Evolutionary conservation across 164 flowering plant species (phyloP), one percentile per base, ranked within the genome.

Genomic region (Vitis rotundifolia): DNA sequence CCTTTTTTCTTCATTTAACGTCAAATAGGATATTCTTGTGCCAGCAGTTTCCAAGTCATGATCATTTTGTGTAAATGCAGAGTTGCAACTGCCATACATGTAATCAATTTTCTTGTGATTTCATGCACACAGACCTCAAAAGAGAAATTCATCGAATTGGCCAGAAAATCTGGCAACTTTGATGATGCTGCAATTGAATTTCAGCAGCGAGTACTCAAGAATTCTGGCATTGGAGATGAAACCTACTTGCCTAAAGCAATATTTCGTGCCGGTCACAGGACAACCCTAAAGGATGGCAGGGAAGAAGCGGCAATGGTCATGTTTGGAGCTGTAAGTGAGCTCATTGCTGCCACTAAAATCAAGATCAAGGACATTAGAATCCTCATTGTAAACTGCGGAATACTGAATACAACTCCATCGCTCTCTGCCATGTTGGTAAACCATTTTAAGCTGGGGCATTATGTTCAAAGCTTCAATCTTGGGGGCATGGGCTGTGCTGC

Each of bases 401-500:
- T 82, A 3, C 75, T 91, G 2, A 88, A 83, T 73, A 74, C 89
- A 0, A 86, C 91, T 2, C 92, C 94, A 0, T 91, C 97, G 0
- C 87, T 89, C 11, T 82, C 97, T 0, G 86, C 92, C 12, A 89
- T 88, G 94, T 72, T 91, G 13, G 74, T 88, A 61, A 89, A 91
- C 74, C 94, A 80, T 56, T 91, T 81, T 70, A 91, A 91, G 75
- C 75, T 91, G 9, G 50, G 81, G 9, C 73, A 67, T 28, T 73
- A 83, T 48, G 78, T 87, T 13, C 77, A 75, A 0, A 89, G 85
- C 80, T 91, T 73, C 79, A 89, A 86, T 68, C 88, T 91, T 1
- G 91, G 91, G 3, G 94, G 97, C 22, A 91, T 91, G 97, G 97
- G 97, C 1, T 91, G 97, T 55, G 77, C 86, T 2, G 94, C 94